Percentiles rank a stretch among this genome's conserved stretches.
phyloP scores from a whole-genome alignment of 371 early-diverging fungal genomes.

The Synchytrium microbalum region DNA sequence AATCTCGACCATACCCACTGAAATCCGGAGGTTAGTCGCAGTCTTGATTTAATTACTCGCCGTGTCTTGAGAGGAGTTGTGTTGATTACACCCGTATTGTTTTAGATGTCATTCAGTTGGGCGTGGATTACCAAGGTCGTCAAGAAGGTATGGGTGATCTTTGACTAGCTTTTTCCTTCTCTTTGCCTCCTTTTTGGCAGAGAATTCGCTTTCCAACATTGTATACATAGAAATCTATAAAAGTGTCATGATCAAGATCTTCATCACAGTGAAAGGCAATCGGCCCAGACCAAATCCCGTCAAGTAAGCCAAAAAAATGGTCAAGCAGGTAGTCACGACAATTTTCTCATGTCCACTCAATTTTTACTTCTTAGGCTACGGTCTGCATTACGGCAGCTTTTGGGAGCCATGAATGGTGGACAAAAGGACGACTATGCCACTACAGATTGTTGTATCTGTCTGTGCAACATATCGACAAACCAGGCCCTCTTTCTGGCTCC shows the following conservation, averaged over 20 bases:
- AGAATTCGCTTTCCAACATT: background rate
- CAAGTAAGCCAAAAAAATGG: background rate
- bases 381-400: constrained; percentile 33
- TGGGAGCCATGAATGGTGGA: constrained; percentile 40
- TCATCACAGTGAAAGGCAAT: background rate
- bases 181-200: background rate
- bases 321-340: background rate
- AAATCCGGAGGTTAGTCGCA: constrained; percentile 87
- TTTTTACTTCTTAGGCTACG: constrained; percentile 29
- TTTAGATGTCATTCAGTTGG: constrained; percentile 29
- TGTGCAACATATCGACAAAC: constrained; percentile 76
- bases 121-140: constrained; percentile 94
- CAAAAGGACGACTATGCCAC: constrained; percentile 21
- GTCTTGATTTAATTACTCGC: too few relatives aligned
- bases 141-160: constrained; percentile 40
- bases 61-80: too few relatives aligned
- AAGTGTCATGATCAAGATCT: constrained; percentile 29
- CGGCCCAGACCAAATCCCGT: constrained; percentile 1
- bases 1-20: constrained; percentile 69
- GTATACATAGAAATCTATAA: constrained; percentile 37
- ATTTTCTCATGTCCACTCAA: background rate
- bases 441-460: constrained; percentile 92
- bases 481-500: constrained; percentile 92
- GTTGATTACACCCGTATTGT: too few relatives aligned
- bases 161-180: background rate